These are phyloP conservation scores for Lavandula angustifolia DNA, from an alignment of 257 asterid genomes.

Conservation along the genomic window DNA sequence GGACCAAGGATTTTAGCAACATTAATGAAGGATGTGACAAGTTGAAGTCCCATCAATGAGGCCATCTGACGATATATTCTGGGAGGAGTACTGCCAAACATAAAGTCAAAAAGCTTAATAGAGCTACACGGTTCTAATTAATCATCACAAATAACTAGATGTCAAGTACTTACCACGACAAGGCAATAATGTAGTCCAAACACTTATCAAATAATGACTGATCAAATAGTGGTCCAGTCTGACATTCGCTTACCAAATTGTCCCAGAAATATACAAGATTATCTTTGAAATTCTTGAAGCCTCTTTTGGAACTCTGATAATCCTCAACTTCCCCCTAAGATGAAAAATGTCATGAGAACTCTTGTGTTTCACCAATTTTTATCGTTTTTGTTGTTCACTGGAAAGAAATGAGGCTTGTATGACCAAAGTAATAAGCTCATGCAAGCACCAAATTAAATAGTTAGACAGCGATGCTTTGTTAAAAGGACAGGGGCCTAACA, in stretches of 20 bases:
- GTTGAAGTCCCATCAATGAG: slow-evolving; percentile 95
- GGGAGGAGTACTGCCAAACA: slow-evolving; percentile 88
- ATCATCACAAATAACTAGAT: slow-evolving; percentile 13
- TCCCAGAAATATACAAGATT: slow-evolving; percentile 85
- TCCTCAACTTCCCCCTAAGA: slow-evolving; percentile 91
- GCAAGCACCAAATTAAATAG: background rate
- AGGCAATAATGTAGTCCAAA: slow-evolving; percentile 94
- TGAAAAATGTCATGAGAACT: slow-evolving; percentile 50
- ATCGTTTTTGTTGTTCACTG: slow-evolving; percentile 5
- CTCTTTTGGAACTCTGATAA: slow-evolving; percentile 87
- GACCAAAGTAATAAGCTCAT: background rate
- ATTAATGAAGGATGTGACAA: slow-evolving; percentile 92
- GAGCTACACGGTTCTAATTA: slow-evolving; percentile 20
- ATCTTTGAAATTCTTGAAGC: slow-evolving; percentile 86
- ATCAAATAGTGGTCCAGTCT: slow-evolving; percentile 92
- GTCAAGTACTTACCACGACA: slow-evolving; percentile 78
- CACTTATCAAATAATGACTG: slow-evolving; percentile 79
- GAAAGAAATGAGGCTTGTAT: slow-evolving; percentile 16
- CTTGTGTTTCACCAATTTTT: slow-evolving; percentile 19
- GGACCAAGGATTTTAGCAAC: slow-evolving; percentile 83
- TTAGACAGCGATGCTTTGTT: background rate
- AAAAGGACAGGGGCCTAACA: background rate
- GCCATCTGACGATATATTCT: slow-evolving; percentile 91
- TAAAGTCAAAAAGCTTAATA: slow-evolving; percentile 29
- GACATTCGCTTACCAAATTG: slow-evolving; percentile 86